phyloP scores from a whole-genome alignment of 768 basidiomycete genomes.

The Macrolepiota dolichaula region DNA sequence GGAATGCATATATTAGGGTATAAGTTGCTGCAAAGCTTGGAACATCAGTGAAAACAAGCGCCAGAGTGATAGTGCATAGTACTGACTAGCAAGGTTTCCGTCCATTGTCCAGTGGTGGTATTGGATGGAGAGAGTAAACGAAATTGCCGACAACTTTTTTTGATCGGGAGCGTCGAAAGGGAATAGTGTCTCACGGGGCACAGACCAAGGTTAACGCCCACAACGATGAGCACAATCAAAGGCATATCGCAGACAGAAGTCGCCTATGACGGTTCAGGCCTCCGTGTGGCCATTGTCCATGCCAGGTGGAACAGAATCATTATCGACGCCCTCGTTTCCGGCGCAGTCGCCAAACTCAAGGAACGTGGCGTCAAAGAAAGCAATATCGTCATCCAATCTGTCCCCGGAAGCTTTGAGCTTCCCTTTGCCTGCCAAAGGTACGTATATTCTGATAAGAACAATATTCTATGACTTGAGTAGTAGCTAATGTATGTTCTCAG shows the following conservation, averaged over 20 bases:
- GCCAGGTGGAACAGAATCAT: conserved; percentile 93
- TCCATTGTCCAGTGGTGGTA: conserved; percentile 36
- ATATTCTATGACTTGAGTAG: conserved; percentile 7
- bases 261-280: conserved; percentile 71
- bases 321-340: conserved; percentile 81
- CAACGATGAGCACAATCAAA: conserved; percentile 65
- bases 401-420: conserved; percentile 94
- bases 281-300: conserved; percentile 91
- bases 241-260: conserved; percentile 60
- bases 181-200: conserved; percentile 27
- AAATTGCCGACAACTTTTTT: conserved; percentile 17
- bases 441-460: conserved; percentile 18
- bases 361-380: conserved; percentile 82
- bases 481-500: conserved; percentile 36
- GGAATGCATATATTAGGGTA: conserved; percentile 71
- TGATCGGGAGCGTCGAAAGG: conserved; percentile 20
- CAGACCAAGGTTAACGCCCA: neutral
- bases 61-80: neutral
- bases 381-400: conserved; percentile 89
- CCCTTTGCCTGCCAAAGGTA: conserved; percentile 86
- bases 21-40: conserved; percentile 55
- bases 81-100: conserved; percentile 50
- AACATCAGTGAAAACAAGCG: conserved; percentile 9
- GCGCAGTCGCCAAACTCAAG: conserved; percentile 77
- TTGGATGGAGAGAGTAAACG: neutral